Percentiles rank a stretch among this genome's conserved stretches.
Conservation (phyloP, 495 filamentous ascomycete genomes). For the Aspergillus panamensis region DNA sequence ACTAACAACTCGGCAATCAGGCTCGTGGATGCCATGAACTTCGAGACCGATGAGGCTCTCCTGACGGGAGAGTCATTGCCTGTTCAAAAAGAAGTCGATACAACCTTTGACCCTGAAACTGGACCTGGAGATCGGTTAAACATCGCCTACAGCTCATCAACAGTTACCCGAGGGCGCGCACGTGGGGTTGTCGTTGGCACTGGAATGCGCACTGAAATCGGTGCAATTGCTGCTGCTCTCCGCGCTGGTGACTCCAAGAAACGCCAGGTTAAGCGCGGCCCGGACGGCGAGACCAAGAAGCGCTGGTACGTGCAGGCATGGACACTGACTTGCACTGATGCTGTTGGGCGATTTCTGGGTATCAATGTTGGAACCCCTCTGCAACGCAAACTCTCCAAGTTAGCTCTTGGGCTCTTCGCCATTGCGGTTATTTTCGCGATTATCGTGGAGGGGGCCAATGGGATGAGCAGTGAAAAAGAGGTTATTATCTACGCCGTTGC, state of each 20-base stretch:
- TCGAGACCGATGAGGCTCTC: slow-evolving; percentile 70
- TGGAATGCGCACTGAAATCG: slow-evolving; percentile 70
- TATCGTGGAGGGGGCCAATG: slow-evolving; percentile 60
- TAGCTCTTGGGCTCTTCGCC: slow-evolving; percentile 64
- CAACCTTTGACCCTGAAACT: slow-evolving; percentile 45
- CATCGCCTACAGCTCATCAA: slow-evolving; percentile 68
- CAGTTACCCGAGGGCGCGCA: slow-evolving; percentile 66
- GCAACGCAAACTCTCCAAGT: slow-evolving; percentile 64
- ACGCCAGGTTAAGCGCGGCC: slow-evolving; percentile 55
- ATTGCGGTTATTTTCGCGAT: slow-evolving; percentile 68
- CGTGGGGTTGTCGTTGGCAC: slow-evolving; percentile 67
- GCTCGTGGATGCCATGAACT: slow-evolving; percentile 65
- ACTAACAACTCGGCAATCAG: slow-evolving; percentile 22
- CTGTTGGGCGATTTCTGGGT: slow-evolving; percentile 65
- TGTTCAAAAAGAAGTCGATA: slow-evolving; percentile 55
- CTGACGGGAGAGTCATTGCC: slow-evolving; percentile 77
- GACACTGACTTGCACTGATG: slow-evolving; percentile 61
- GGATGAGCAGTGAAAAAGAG: slow-evolving; percentile 56
- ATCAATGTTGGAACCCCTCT: slow-evolving; percentile 68
- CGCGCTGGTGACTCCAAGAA: slow-evolving; percentile 43
- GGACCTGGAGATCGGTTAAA: slow-evolving; percentile 68
- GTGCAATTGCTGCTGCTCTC: slow-evolving; percentile 63
- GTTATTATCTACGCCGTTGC: slow-evolving; percentile 72
- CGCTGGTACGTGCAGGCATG: slow-evolving; percentile 68
- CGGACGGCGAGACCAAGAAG: slow-evolving; percentile 55